phyloP scores from a whole-genome alignment of 192 early-diverging fungal genomes.

The Radiomyces spectabilis region DNA sequence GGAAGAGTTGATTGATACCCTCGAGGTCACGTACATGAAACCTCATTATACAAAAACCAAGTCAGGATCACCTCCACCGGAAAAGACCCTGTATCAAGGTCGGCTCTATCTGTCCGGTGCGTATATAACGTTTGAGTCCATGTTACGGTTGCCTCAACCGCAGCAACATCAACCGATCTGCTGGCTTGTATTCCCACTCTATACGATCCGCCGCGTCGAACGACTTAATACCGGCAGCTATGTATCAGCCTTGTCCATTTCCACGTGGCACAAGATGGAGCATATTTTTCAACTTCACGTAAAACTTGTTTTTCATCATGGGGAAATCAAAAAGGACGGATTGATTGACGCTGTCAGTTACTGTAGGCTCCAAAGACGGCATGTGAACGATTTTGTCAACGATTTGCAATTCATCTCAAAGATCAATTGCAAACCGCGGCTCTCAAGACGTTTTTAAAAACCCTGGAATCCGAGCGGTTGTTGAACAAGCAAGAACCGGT shows the following conservation, averaged over 20 bases:
- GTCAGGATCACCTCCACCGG: background rate
- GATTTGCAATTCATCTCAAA: constrained; percentile 65
- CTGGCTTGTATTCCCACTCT: constrained; percentile 78
- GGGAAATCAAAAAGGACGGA: background rate
- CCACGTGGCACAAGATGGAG: constrained; percentile 87
- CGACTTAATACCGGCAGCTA: constrained; percentile 58
- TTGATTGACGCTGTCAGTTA: too few relatives aligned
- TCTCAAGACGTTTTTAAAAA: constrained; percentile 67
- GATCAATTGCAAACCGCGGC: constrained; percentile 55
- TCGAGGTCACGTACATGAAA: constrained; percentile 23
- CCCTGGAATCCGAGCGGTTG: constrained; percentile 79
- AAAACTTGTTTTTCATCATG: background rate
- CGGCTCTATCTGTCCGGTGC: constrained; percentile 79
- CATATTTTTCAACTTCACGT: constrained; percentile 70
- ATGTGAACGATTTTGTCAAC: constrained; percentile 78
- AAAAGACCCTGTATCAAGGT: constrained; percentile 33
- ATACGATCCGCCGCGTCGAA: constrained; percentile 88
- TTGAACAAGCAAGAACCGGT: constrained; percentile 41
- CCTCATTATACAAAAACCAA: background rate
- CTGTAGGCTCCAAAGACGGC: constrained; percentile 46
- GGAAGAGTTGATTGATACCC: constrained; percentile 67
- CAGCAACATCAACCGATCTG: constrained; percentile 43
- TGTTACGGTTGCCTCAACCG: constrained; percentile 43
- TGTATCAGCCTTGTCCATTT: constrained; percentile 71
- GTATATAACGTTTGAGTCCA: constrained; percentile 78